Evolutionary conservation across 441 rosid genomes (phyloP), one percentile per base, ranked within the genome.

Genomic region (Eugenia klotzschiana): DNA sequence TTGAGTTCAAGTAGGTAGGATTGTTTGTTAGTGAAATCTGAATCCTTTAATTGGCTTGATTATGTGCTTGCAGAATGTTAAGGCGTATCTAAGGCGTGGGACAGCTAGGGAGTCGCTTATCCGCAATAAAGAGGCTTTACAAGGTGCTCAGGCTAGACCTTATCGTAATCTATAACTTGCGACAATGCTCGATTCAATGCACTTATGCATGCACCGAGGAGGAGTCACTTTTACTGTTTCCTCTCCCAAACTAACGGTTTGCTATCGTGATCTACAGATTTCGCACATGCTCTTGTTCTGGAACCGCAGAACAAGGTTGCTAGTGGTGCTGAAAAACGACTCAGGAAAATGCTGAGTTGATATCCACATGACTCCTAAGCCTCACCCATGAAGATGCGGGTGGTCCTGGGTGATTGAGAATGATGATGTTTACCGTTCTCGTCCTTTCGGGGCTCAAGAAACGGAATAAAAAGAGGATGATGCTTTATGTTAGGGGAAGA

Each of bases 21-120:
- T 37, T 37, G 37, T 58, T 15, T 58, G 33, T 27, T 58, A 27
- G 40, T 15, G 22, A 15, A 58, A 27, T 8, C 72, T 58, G 72
- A 58, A 14, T 58, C 72, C 72, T 58, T 27, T 58, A 14, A 22
- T 58, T 58, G 22, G 72, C 58, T 79, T 27, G 43, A 23, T 26
- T 52, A 15, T 41, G 64, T 84, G 27, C 73, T 8, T 81, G 89
- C 93, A 96, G 98, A 96, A 93, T 89, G 98, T 96, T 79, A 96
- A 95, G 90, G 98, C 98, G 8, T 95, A 94, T 89, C 80, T 96
- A 88, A 95, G 99, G 86, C 96, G 98, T 51, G 99, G 98, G 87
- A 91, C 98, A 5, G 98, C 98, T 81, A 93, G 96, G 84, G 99
- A 95, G 90, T 91, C 98, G 14, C 98, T 96, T 82, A 85, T 89